Evolutionary conservation across 441 rosid species (phyloP).

Genomic region (Brassica balearica): DNA sequence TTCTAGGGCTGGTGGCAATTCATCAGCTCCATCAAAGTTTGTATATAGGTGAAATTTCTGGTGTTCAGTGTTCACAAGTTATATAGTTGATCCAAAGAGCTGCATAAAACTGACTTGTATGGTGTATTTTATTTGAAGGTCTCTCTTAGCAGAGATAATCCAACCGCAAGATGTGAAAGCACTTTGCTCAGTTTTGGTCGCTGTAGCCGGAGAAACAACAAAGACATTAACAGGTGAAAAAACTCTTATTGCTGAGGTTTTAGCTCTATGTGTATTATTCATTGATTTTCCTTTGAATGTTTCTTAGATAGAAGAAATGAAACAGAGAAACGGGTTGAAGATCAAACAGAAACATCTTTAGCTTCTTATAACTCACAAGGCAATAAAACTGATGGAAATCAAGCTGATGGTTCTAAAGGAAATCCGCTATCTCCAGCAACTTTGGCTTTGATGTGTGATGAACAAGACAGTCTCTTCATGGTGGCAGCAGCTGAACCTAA

Average conservation of each 20-base stretch:
- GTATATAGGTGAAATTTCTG: constrained; percentile 72
- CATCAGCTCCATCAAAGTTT: constrained; percentile 70
- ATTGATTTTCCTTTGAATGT: constrained; percentile 22
- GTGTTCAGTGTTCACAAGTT: constrained; percentile 19
- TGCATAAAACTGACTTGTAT: constrained; percentile 45
- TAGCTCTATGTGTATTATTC: not conserved
- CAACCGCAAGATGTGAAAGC: constrained; percentile 91
- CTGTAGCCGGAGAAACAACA: constrained; percentile 78
- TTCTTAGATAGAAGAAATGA: constrained; percentile 62
- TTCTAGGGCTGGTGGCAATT: constrained; percentile 57
- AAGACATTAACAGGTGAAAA: constrained; percentile 74
- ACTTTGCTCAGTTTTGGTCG: constrained; percentile 94
- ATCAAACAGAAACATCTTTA: constrained; percentile 56
- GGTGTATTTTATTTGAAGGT: constrained; percentile 55
- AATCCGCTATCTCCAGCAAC: constrained; percentile 98
- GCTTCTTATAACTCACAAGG: constrained; percentile 61
- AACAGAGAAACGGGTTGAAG: constrained; percentile 51
- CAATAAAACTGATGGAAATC: constrained; percentile 60
- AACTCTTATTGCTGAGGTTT: constrained; percentile 15
- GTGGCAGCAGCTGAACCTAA: constrained; percentile 70
- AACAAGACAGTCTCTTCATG: constrained; percentile 54
- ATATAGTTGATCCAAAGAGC: constrained; percentile 31
- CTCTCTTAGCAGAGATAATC: constrained; percentile 92
- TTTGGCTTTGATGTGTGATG: constrained; percentile 89
- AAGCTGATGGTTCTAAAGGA: constrained; percentile 61